phyloP scores from a whole-genome alignment of 371 early-diverging fungal species.

The Rhizomucor miehei region DNA sequence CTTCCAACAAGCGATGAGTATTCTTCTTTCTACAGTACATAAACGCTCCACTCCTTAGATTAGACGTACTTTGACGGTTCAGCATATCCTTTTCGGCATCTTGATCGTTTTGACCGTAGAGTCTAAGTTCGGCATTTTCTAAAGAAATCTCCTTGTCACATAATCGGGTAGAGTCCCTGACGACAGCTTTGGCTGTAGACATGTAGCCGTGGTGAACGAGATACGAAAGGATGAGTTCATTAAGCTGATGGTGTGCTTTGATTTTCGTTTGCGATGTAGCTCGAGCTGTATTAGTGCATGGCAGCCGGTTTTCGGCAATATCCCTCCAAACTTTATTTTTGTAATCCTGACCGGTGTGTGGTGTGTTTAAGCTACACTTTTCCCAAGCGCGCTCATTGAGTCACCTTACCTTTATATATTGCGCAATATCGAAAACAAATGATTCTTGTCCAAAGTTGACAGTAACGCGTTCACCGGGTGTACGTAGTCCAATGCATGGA shows the following conservation, averaged over 20 bases:
- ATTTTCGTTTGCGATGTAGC: neutral
- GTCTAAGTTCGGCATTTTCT: constrained; percentile 1
- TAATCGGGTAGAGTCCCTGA: constrained; percentile 30
- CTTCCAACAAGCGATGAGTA: neutral
- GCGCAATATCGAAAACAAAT: constrained; percentile 83
- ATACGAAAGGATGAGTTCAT: constrained; percentile 69
- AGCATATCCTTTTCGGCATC: constrained; percentile 26
- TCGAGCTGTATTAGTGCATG: neutral
- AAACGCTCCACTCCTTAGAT: too few species aligned
- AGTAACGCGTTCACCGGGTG: constrained; percentile 76
- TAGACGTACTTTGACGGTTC: constrained; percentile 27
- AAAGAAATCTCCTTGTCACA: constrained; percentile 12
- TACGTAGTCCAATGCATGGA: constrained; percentile 87
- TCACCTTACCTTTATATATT: constrained; percentile 56
- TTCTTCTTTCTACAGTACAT: neutral
- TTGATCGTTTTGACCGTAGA: neutral
- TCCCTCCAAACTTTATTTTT: constrained; percentile 3
- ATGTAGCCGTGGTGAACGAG: constrained; percentile 77
- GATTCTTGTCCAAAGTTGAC: constrained; percentile 87
- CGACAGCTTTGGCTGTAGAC: constrained; percentile 65
- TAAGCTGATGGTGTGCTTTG: constrained; percentile 16
- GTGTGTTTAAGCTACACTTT: neutral
- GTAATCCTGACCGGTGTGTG: neutral
- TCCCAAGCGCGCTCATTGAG: neutral
- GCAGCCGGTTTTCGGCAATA: neutral